A percentile compares a stretch with the other conserved stretches of the same genome.
Evolutionary conservation across 768 basidiomycete species (phyloP).

Genomic region (Calocera cornea): DNA sequence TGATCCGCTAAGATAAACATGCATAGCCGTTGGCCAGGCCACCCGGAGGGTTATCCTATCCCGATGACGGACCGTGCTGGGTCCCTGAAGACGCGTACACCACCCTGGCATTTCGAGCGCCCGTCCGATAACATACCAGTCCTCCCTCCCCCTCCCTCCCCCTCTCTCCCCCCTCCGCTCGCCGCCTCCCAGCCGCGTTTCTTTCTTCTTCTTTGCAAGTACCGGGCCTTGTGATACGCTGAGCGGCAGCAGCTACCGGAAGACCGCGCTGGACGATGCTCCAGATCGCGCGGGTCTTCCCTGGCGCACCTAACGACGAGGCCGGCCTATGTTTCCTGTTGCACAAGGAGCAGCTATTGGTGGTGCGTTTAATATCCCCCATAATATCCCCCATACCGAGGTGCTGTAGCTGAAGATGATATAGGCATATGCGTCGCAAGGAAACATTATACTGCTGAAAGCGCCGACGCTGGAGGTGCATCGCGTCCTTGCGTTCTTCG

Average conservation of each 20-base stretch:
- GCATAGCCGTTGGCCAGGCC: too few species aligned
- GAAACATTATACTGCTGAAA: conserved; percentile 52
- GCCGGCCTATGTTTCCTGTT: not conserved
- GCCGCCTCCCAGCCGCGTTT: not conserved
- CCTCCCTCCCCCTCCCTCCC: too few species aligned
- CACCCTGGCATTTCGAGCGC: not conserved
- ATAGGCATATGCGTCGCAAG: conserved; percentile 10
- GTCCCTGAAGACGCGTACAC: not conserved
- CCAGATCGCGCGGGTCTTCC: not conserved
- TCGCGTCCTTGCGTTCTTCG: conserved; percentile 64
- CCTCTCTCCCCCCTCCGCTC: too few species aligned
- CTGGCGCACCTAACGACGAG: not conserved
- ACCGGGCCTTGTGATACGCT: too few species aligned
- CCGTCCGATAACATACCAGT: not conserved
- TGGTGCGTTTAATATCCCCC: not conserved
- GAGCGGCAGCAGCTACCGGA: too few species aligned
- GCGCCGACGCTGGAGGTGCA: conserved; percentile 50
- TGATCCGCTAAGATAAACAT: too few species aligned
- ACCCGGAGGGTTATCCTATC: too few species aligned
- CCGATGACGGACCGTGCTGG: not conserved
- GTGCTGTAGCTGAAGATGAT: not conserved
- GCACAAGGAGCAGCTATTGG: not conserved
- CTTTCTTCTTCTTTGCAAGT: too few species aligned
- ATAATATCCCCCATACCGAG: not conserved
- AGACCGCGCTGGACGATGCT: not conserved